A percentile compares a stretch with the other conserved stretches of the same genome.
phyloP scores from a whole-genome alignment of 331 rosid genomes.

The Acacia pycnantha region DNA sequence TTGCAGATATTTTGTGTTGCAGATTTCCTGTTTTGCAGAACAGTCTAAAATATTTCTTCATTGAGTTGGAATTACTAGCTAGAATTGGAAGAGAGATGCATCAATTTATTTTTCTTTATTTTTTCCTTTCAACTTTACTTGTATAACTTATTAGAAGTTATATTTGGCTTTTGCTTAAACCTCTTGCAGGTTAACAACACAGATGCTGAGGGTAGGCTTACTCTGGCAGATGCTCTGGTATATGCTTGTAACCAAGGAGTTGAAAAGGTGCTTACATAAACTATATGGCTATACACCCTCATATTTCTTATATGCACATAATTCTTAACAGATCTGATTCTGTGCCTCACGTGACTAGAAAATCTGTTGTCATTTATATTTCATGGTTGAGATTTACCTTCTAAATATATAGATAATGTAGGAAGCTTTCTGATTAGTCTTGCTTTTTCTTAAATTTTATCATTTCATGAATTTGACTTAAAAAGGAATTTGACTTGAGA shows the following conservation, averaged over 20 bases:
- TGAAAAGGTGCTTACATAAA: constrained; percentile 55
- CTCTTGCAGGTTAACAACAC: constrained; percentile 77
- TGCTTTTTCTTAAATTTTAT: not conserved
- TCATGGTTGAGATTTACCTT: not conserved
- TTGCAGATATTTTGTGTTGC: too few species aligned
- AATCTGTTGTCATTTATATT: not conserved
- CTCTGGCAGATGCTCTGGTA: constrained; percentile 85
- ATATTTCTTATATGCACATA: constrained; percentile 18
- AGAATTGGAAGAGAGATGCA: constrained; percentile 1
- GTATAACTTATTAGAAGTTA: not conserved
- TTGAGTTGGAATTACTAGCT: not conserved
- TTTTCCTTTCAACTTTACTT: not conserved
- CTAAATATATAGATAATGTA: not conserved
- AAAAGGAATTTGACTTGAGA: not conserved
- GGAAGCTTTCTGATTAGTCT: not conserved
- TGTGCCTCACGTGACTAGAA: not conserved
- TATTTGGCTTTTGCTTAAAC: constrained; percentile 26
- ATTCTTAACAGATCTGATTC: constrained; percentile 2
- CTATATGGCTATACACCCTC: not conserved
- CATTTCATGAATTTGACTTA: constrained; percentile 10
- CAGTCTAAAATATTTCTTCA: not conserved
- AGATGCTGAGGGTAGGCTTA: constrained; percentile 95
- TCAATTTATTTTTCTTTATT: not conserved
- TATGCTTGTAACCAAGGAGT: constrained; percentile 91
- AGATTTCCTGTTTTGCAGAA: not conserved